These are phyloP conservation scores for Russula virescens DNA, from an alignment of 768 basidiomycete species.

Conservation along the genomic window DNA sequence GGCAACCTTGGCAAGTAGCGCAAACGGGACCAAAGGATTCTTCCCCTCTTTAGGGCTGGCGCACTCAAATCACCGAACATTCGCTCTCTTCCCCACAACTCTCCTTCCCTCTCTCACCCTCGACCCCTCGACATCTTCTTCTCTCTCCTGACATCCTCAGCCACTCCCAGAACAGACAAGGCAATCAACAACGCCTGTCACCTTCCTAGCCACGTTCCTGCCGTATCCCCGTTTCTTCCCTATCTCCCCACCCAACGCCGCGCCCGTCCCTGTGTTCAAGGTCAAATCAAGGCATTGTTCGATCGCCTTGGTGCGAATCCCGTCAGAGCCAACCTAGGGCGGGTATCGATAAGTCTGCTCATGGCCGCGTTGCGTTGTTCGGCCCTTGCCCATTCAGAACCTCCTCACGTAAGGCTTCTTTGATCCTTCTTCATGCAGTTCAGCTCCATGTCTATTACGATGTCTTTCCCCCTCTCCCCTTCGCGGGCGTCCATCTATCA, in stretches of 20 bases:
- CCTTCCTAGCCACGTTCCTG: background rate
- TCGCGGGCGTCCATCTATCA: background rate
- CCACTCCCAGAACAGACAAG: no score
- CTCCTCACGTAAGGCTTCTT: no score
- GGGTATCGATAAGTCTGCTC: background rate
- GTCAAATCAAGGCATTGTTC: no score
- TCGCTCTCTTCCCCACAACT: background rate
- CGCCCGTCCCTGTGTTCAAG: no score
- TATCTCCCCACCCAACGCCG: background rate
- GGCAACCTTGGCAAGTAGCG: conserved; percentile 9
- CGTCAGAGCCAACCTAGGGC: background rate
- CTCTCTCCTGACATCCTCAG: background rate
- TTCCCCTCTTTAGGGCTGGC: conserved; percentile 25
- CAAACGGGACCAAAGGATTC: conserved; percentile 14
- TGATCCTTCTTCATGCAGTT: no score
- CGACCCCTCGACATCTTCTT: no score
- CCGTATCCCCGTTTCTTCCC: background rate
- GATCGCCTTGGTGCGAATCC: no score
- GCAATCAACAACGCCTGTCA: background rate
- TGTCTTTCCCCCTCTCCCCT: background rate
- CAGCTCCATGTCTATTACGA: no score
- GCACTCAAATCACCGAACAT: conserved; percentile 14
- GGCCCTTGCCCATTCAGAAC: background rate
- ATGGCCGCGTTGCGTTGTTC: background rate
- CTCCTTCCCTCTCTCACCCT: background rate